These are phyloP conservation scores for Penicillium polonicum DNA, from an alignment of 2,329 filamentous ascomycete species.

Conservation along the genomic window DNA sequence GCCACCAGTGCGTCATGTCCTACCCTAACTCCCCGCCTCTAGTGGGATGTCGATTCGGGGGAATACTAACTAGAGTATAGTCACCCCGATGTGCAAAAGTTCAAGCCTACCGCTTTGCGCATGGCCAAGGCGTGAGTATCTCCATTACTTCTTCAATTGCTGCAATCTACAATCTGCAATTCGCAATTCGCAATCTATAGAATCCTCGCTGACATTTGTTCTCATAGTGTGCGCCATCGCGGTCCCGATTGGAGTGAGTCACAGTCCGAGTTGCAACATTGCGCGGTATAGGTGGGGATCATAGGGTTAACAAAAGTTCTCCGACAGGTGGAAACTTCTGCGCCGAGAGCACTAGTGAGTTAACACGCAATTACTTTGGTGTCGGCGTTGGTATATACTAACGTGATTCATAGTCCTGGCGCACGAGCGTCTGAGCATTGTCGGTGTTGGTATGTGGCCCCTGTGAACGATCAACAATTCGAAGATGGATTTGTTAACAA, in stretches of 20 bases:
- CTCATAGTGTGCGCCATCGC: conserved; percentile 78
- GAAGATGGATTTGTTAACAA: conserved; percentile 15
- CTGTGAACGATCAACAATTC: conserved; percentile 6
- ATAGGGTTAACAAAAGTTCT: conserved; percentile 24
- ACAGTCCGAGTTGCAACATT: conserved; percentile 16
- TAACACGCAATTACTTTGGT: not conserved
- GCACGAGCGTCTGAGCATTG: conserved; percentile 96
- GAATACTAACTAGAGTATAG: conserved; percentile 38
- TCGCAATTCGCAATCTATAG: not conserved
- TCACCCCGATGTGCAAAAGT: conserved; percentile 91
- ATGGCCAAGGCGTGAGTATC: conserved; percentile 84
- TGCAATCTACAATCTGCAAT: not conserved
- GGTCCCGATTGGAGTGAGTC: conserved; percentile 97
- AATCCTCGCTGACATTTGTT: conserved; percentile 35
- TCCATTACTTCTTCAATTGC: not conserved
- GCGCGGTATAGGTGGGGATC: conserved; percentile 5
- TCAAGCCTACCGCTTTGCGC: conserved; percentile 91
- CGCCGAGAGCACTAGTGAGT: conserved; percentile 84
- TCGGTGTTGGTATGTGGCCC: conserved; percentile 75
- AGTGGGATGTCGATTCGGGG: conserved; percentile 3
- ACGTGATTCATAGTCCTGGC: conserved; percentile 68
- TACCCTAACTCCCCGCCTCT: conserved; percentile 3
- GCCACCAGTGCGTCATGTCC: conserved; percentile 68
- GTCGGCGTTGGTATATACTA: conserved; percentile 20
- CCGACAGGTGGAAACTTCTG: conserved; percentile 77